These are phyloP conservation scores for Atkinsonella texensis DNA, from an alignment of 2,329 filamentous ascomycete genomes.

Conservation along the genomic window DNA sequence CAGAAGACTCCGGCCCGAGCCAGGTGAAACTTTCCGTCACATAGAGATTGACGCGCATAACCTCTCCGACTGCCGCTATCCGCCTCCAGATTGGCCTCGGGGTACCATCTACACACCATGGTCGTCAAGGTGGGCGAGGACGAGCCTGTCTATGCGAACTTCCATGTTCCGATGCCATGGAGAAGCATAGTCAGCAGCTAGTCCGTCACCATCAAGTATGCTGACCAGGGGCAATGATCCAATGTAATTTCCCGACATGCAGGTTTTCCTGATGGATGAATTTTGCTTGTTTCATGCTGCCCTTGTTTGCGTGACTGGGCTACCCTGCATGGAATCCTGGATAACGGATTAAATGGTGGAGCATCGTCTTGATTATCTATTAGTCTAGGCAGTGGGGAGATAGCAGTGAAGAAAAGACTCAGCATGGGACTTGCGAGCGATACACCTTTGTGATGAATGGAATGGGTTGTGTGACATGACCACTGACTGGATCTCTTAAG, in stretches of 20 bases:
- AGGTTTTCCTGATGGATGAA: neutral
- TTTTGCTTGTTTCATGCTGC: neutral
- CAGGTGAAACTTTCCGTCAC: neutral
- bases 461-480: neutral
- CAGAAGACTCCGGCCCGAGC: neutral
- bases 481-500: neutral
- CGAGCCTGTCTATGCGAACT: neutral
- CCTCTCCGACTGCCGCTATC: neutral
- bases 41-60: neutral
- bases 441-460: neutral
- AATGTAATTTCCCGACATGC: neutral
- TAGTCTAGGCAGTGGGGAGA: neutral
- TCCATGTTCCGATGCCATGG: neutral
- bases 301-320: too few relatives aligned
- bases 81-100: neutral
- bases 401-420: neutral
- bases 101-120: neutral
- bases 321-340: too few relatives aligned
- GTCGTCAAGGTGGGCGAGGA: neutral
- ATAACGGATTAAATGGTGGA: too few relatives aligned
- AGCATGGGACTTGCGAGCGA: too few relatives aligned
- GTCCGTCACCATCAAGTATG: too few relatives aligned
- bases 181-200: too few relatives aligned
- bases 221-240: neutral
- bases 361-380: neutral